Conservation (phyloP, 257 asterid species). For the Gentiana macrophylla region DNA sequence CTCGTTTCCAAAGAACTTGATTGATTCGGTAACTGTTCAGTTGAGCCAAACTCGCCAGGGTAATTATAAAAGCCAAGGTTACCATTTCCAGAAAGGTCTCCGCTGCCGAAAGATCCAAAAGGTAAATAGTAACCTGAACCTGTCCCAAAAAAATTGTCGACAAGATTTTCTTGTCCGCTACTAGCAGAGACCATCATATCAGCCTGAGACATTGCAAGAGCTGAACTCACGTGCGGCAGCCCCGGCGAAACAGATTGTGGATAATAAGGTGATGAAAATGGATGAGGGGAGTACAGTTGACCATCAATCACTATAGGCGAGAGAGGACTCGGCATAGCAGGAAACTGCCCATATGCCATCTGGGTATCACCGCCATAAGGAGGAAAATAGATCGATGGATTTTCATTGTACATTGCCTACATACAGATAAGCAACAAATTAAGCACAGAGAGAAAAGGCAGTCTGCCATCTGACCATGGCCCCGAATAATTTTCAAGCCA, state of each 20-base stretch:
- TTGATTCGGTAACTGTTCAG: slow-evolving; percentile 54
- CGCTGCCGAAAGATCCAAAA: slow-evolving; percentile 79
- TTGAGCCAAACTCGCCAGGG: slow-evolving; percentile 70
- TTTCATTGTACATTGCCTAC: slow-evolving; percentile 91
- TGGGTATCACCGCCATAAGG: slow-evolving; percentile 85
- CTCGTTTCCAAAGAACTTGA: slow-evolving; percentile 55
- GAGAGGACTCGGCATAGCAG: slow-evolving; percentile 77
- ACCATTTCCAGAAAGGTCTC: slow-evolving; percentile 66
- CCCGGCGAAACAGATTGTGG: slow-evolving; percentile 89
- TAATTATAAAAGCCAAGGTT: slow-evolving; percentile 70
- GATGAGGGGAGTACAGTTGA: slow-evolving; percentile 84
- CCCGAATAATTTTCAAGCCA: not conserved
- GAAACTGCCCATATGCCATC: slow-evolving; percentile 92
- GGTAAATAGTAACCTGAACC: slow-evolving; percentile 81
- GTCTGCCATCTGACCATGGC: not conserved
- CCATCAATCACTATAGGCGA: slow-evolving; percentile 92
- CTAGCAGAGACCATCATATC: slow-evolving; percentile 60
- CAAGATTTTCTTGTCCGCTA: slow-evolving; percentile 64
- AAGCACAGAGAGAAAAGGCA: not conserved
- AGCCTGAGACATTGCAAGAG: slow-evolving; percentile 57
- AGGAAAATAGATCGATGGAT: slow-evolving; percentile 57
- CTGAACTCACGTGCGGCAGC: slow-evolving; percentile 63
- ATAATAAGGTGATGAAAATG: slow-evolving; percentile 62
- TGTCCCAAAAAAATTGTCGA: slow-evolving; percentile 65
- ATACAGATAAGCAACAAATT: slow-evolving; percentile 16